Evolutionary conservation across 1,284 basidiomycete species (phyloP).

Genomic region (Cystobasidium slooffiae): DNA sequence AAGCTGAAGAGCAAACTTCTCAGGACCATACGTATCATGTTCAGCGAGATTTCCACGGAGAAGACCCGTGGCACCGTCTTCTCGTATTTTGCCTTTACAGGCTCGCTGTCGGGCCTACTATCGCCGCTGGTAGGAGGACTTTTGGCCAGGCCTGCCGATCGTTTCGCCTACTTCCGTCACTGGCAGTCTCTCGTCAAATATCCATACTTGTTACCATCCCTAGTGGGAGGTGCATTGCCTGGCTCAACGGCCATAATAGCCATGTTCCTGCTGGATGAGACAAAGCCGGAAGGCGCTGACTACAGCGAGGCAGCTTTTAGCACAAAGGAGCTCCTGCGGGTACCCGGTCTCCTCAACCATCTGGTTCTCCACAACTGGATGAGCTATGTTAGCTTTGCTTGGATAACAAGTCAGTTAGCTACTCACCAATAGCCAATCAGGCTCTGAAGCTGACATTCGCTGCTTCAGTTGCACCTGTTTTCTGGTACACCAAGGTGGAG

Average conservation of each 20-base stretch:
- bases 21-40: slow-evolving; percentile 25
- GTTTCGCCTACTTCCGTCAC: slow-evolving; percentile 7
- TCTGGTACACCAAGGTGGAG: slow-evolving; percentile 13
- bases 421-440: background rate
- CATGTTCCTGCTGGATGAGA: background rate
- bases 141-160: slow-evolving; percentile 12
- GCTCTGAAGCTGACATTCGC: too few relatives aligned
- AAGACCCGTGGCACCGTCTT: background rate
- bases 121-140: slow-evolving; percentile 4
- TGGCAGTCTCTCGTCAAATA: background rate
- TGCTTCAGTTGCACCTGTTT: background rate
- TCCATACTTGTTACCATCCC: slow-evolving; percentile 29
- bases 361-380: background rate
- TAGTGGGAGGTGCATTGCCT: background rate
- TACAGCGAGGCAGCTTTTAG: background rate
- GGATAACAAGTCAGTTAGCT: background rate
- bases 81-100: slow-evolving; percentile 13
- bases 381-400: background rate
- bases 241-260: background rate
- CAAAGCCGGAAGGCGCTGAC: background rate
- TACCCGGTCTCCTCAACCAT: background rate
- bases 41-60: slow-evolving; percentile 11
- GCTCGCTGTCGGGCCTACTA: background rate
- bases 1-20: too few relatives aligned
- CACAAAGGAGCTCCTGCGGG: background rate